Evolutionary conservation across 2,329 filamentous ascomycete genomes (phyloP).

Genomic region (Daldinia eschscholtzii): DNA sequence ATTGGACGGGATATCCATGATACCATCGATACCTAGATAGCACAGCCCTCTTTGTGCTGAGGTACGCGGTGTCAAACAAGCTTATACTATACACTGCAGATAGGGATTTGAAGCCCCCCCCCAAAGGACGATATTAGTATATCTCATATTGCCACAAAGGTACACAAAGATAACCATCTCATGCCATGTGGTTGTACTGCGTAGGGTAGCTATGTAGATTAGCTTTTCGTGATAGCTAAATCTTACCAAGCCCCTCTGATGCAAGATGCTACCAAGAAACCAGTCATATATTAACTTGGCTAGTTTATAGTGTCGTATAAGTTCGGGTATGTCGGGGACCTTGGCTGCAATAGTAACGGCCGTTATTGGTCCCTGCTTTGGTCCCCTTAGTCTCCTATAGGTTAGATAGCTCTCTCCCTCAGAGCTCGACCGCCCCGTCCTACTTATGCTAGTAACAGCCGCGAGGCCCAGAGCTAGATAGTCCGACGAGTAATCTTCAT

Average conservation of each 20-base stretch:
- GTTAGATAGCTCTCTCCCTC: not conserved
- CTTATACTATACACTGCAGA: not conserved
- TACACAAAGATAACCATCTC: conserved; percentile 5
- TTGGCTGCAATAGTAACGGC: not conserved
- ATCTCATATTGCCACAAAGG: not conserved
- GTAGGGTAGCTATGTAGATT: conserved; percentile 11
- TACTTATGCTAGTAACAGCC: conserved; percentile 8
- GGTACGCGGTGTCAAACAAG: not conserved
- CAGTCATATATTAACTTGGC: conserved; percentile 6
- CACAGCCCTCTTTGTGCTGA: not conserved
- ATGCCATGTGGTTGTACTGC: conserved; percentile 7
- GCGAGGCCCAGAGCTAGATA: conserved; percentile 31
- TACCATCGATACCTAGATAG: not conserved
- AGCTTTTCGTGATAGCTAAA: conserved; percentile 1
- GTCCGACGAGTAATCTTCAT: conserved; percentile 6
- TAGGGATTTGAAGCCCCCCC: not conserved
- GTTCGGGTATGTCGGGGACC: not conserved
- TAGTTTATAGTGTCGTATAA: not conserved
- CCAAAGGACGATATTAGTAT: not conserved
- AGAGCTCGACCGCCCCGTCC: not conserved
- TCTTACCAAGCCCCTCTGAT: conserved; percentile 9
- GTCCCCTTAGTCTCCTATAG: conserved; percentile 7
- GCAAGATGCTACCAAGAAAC: conserved; percentile 11
- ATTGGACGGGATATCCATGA: conserved; percentile 6
- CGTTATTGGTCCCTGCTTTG: conserved; percentile 3